Conservation (phyloP, 2,329 filamentous ascomycete species). For the Xylaria sp. region DNA sequence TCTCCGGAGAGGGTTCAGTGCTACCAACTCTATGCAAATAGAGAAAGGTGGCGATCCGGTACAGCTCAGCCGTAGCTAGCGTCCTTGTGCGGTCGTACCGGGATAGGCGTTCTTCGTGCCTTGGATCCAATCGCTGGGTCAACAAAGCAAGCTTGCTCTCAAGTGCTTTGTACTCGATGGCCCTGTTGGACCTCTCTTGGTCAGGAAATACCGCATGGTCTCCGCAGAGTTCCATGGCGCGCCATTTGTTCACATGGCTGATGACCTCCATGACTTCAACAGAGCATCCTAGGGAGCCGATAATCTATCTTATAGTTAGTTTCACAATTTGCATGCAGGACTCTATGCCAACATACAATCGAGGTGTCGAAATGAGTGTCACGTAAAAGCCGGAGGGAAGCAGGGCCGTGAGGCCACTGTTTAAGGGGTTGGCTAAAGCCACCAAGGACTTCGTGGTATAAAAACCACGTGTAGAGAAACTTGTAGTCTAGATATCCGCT, state of each 20-base stretch:
- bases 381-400: slow-evolving; percentile 45
- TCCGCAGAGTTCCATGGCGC: slow-evolving; percentile 47
- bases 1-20: slow-evolving; percentile 41
- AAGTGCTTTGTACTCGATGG: slow-evolving; percentile 44
- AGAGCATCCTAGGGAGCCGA: slow-evolving; percentile 60
- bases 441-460: slow-evolving; percentile 59
- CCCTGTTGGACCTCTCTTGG: slow-evolving; percentile 44
- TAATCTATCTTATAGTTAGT: slow-evolving; percentile 50
- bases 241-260: slow-evolving; percentile 53
- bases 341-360: slow-evolving; percentile 40
- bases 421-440: slow-evolving; percentile 53
- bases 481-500: slow-evolving; percentile 46
- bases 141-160: slow-evolving; percentile 44
- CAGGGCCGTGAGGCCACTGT: slow-evolving; percentile 42
- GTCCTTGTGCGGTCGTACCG: slow-evolving; percentile 47
- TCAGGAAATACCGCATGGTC: slow-evolving; percentile 40
- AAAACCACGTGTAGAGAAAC: slow-evolving; percentile 59
- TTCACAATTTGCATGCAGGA: neutral
- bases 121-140: slow-evolving; percentile 45
- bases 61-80: slow-evolving; percentile 60
- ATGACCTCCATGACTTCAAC: slow-evolving; percentile 57
- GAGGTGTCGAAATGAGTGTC: slow-evolving; percentile 48
- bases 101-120: slow-evolving; percentile 45
- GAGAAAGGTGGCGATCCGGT: slow-evolving; percentile 58
- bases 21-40: slow-evolving; percentile 51